These are phyloP conservation scores for Cyberlindnera amylophila DNA, from an alignment of 805 yeast genomes.

Conservation along the genomic window DNA sequence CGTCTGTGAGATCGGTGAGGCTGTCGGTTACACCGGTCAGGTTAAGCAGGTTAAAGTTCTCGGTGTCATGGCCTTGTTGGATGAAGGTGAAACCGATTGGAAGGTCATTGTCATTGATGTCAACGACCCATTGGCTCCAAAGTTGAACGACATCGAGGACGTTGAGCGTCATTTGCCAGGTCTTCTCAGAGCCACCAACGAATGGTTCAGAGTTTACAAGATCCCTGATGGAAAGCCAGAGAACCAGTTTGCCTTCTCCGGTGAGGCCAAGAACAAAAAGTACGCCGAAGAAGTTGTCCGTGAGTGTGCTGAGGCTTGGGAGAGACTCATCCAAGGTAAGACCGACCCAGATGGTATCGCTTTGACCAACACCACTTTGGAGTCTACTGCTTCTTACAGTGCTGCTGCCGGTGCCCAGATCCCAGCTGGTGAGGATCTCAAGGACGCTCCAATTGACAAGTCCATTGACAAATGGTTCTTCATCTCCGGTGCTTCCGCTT, in stretches of 20 bases:
- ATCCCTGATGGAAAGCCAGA: constrained; percentile 77
- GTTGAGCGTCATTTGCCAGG: constrained; percentile 68
- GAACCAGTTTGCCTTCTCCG: constrained; percentile 72
- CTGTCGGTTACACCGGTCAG: constrained; percentile 56
- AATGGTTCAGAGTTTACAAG: constrained; percentile 83
- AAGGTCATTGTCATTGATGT: constrained; percentile 70
- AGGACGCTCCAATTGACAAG: constrained; percentile 94
- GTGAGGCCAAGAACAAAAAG: constrained; percentile 54
- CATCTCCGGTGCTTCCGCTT: constrained; percentile 77
- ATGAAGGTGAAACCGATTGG: constrained; percentile 98
- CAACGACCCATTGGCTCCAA: constrained; percentile 59
- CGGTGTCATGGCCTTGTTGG: constrained; percentile 76
- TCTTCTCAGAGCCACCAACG: constrained; percentile 60
- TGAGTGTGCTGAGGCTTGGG: constrained; percentile 72
- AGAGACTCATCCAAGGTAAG: constrained; percentile 47
- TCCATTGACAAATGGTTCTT: constrained; percentile 98
- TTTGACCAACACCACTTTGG: constrained; percentile 72
- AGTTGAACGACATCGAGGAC: constrained; percentile 61
- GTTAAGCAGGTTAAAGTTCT: constrained; percentile 63
- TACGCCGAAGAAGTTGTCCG: constrained; percentile 57
- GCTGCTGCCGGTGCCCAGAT: constrained; percentile 45
- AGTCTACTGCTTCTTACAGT: constrained; percentile 50
- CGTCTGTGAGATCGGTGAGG: constrained; percentile 70
- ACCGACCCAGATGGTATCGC: constrained; percentile 61
- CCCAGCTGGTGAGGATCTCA: constrained; percentile 67